phyloP scores from a whole-genome alignment of 768 basidiomycete species.

The Lactarius evosmus region DNA sequence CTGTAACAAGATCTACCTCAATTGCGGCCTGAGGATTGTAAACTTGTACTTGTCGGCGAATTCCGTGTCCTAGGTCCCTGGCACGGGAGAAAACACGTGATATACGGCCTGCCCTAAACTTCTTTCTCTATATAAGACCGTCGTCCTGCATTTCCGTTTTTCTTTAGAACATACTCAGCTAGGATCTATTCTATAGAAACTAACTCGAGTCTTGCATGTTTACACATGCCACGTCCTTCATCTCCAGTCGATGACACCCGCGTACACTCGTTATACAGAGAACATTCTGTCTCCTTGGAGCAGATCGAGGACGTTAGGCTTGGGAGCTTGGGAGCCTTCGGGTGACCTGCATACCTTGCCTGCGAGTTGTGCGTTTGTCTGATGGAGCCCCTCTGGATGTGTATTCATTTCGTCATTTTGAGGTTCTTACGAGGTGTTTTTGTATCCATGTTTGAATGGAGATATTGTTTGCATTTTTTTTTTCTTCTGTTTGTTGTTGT shows the following conservation, averaged over 20 bases:
- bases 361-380: conserved; percentile 43
- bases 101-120: conserved; percentile 20
- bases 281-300: conserved; percentile 34
- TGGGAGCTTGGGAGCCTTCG: conserved; percentile 30
- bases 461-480: not conserved
- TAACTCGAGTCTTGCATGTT: conserved; percentile 47
- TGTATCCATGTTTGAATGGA: not conserved
- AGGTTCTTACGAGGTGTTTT: not conserved
- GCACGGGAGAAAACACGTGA: conserved; percentile 6
- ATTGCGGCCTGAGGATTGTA: too few species aligned
- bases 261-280: conserved; percentile 41
- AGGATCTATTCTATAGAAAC: conserved; percentile 42
- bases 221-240: conserved; percentile 43
- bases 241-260: conserved; percentile 41
- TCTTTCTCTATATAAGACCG: conserved; percentile 7
- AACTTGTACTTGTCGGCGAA: too few species aligned
- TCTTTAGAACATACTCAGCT: conserved; percentile 44
- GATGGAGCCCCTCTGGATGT: conserved; percentile 36
- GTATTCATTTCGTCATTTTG: not conserved
- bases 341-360: conserved; percentile 31
- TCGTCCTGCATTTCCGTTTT: conserved; percentile 11
- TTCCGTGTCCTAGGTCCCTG: too few species aligned
- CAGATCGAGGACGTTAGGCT: conserved; percentile 42
- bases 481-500: not conserved
- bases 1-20: too few species aligned